Evolutionary conservation across 768 basidiomycete genomes (phyloP), one percentile per base, ranked within the genome.

Genomic region (Hygrophorus russula): DNA sequence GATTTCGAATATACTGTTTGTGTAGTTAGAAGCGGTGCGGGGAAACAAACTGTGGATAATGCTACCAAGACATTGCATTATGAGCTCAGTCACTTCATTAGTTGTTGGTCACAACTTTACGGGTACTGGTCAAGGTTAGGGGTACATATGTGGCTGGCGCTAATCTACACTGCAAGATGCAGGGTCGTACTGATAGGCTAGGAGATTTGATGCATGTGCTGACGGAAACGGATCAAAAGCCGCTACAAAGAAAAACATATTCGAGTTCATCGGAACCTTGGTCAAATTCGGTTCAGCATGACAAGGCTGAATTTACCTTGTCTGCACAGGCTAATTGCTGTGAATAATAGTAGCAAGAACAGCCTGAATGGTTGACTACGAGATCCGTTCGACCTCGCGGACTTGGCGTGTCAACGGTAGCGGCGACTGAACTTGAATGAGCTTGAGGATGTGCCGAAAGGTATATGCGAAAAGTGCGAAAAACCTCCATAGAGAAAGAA

Each of bases 181-280:
- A 63, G 62, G 62, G 61, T 58, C 61, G 53, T 12, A 30, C 39
- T 63, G 64, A 64, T 63, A 59, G 59, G 57, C 58, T 60, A 53
- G 41, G 41, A 33, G 46, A 47, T 47, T 41, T 42, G 17, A 18
- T n/a, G 37, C 12, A 19, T 39, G 37, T 39, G 37, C 35, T 7
- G 35, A 14, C 13, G 33, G 14, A 24, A 30, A 24, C 14, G 42
- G 43, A 27, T 34, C 18, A 24, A 19, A 42, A 30, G 13, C 36
- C 34, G 19, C 36, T 33, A 15, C 17, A 13, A 29, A 28, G 35
- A 41, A 19, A 35, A 32, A 38, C 29, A 41, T 31, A 32, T 29
- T 30, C 27, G 27, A 30, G n/a, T n/a, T n/a, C n/a, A n/a, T n/a
- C n/a, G n/a, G n/a, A n/a, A n/a, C n/a, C n/a, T n/a, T n/a, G n/a